Percentiles rank a stretch among this genome's conserved stretches.
Evolutionary conservation across 805 yeast genomes (phyloP).

Genomic region (Candida sakaeoensis): DNA sequence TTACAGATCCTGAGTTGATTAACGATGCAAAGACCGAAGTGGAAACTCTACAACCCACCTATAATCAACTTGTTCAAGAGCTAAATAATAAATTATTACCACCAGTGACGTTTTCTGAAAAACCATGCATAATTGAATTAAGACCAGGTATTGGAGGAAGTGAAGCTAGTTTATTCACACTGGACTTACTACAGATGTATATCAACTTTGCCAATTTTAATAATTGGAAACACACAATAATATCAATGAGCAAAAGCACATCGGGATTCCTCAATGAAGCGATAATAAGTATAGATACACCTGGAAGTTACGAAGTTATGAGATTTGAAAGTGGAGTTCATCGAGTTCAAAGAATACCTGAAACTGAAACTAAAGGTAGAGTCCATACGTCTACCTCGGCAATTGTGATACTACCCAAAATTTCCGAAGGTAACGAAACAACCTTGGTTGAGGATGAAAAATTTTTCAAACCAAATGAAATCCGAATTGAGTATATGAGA

Average conservation of each 20-base stretch:
- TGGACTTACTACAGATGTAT: conserved; percentile 80
- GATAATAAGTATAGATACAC: conserved; percentile 59
- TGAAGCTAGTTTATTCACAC: conserved; percentile 86
- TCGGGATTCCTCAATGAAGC: conserved; percentile 77
- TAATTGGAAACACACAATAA: conserved; percentile 63
- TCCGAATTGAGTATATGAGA: conserved; percentile 94
- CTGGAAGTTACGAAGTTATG: conserved; percentile 70
- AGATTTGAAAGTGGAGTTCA: conserved; percentile 94
- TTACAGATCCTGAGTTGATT: conserved; percentile 35
- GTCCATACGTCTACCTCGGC: conserved; percentile 97
- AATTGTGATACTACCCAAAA: conserved; percentile 85
- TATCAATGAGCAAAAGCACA: conserved; percentile 54
- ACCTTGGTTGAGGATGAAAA: conserved; percentile 54
- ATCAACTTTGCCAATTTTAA: conserved; percentile 59
- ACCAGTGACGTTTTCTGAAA: conserved; percentile 69
- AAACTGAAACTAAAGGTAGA: conserved; percentile 89
- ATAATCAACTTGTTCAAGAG: conserved; percentile 38
- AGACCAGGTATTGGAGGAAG: conserved; percentile 97
- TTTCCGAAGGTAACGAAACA: conserved; percentile 52
- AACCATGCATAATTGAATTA: conserved; percentile 75
- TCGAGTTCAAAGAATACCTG: conserved; percentile 91
- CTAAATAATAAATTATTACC: conserved; percentile 68
- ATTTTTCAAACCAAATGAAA: conserved; percentile 79
- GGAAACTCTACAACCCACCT: conserved; percentile 39
- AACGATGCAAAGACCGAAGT: conserved; percentile 64